A percentile compares a stretch with the other conserved stretches of the same genome.
phyloP scores from a whole-genome alignment of 2,329 filamentous ascomycete genomes.

The Diaporthe sp. region DNA sequence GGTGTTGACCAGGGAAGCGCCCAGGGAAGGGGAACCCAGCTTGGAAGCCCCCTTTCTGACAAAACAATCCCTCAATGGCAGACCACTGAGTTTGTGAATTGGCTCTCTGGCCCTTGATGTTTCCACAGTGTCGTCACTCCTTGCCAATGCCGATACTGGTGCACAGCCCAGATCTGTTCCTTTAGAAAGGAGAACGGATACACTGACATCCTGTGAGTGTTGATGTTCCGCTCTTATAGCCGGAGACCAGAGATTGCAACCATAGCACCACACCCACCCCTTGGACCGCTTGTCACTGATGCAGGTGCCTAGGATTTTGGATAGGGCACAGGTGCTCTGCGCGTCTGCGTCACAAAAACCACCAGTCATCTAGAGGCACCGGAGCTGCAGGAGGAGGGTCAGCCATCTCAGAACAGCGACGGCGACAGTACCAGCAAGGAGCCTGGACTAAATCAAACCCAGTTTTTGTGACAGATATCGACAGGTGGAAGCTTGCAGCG shows the following conservation, averaged over 20 bases:
- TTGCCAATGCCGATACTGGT: too few relatives aligned
- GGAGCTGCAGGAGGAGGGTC: background rate
- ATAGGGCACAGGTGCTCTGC: background rate
- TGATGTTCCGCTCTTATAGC: background rate
- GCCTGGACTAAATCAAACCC: background rate
- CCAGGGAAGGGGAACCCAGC: background rate
- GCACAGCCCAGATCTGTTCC: background rate
- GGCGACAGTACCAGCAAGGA: background rate
- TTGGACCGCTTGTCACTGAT: background rate
- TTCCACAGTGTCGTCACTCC: background rate
- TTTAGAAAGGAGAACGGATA: background rate
- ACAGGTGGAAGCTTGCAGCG: background rate
- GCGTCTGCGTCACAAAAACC: background rate
- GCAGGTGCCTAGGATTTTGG: background rate
- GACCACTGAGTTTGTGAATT: background rate
- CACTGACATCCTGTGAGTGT: background rate
- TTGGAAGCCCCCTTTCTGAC: background rate
- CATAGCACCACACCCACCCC: background rate
- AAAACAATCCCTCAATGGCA: background rate
- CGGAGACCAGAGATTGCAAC: background rate
- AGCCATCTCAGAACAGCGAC: background rate
- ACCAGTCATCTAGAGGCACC: background rate
- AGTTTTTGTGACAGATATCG: background rate
- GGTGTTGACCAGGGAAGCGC: too few relatives aligned
- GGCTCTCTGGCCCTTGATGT: background rate